phyloP scores from a whole-genome alignment of 805 yeast species.

The Ogataea corticis region DNA sequence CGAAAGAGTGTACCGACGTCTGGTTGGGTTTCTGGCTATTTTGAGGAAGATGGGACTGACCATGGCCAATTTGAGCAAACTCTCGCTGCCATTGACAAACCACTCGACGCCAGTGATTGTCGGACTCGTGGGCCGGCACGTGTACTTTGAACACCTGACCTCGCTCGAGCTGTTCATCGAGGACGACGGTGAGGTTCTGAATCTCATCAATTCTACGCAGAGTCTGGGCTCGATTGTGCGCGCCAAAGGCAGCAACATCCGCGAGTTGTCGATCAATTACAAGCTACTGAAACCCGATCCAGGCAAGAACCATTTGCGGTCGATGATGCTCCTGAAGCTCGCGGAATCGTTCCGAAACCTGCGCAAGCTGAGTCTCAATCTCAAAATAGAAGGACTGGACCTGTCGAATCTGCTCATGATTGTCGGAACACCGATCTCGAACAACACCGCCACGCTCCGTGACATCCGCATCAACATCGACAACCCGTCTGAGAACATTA shows the following conservation, averaged over 20 bases:
- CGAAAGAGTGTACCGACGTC: constrained; percentile 33
- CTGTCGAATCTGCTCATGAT: constrained; percentile 36
- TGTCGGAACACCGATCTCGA: constrained; percentile 32
- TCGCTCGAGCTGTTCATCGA: constrained; percentile 30
- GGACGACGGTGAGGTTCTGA: constrained; percentile 33
- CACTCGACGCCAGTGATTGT: constrained; percentile 34
- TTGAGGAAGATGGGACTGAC: constrained; percentile 32
- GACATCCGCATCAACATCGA: constrained; percentile 30
- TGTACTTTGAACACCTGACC: constrained; percentile 32
- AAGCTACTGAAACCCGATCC: constrained; percentile 24
- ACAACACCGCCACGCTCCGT: constrained; percentile 24
- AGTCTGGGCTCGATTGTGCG: constrained; percentile 26
- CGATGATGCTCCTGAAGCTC: constrained; percentile 34
- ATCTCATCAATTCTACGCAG: constrained; percentile 31
- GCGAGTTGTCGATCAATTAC: constrained; percentile 28
- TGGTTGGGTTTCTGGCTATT: constrained; percentile 37
- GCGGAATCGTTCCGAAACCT: constrained; percentile 29
- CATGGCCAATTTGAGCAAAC: constrained; percentile 25
- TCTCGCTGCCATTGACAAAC: constrained; percentile 34
- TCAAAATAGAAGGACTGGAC: constrained; percentile 30
- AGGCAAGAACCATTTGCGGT: constrained; percentile 35
- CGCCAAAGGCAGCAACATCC: constrained; percentile 27
- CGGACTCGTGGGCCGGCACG: constrained; percentile 30
- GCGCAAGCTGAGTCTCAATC: constrained; percentile 23
- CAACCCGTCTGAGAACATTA: constrained; percentile 33